Conservation (phyloP, 2,329 filamentous ascomycete species). For the Claviceps monticola region DNA sequence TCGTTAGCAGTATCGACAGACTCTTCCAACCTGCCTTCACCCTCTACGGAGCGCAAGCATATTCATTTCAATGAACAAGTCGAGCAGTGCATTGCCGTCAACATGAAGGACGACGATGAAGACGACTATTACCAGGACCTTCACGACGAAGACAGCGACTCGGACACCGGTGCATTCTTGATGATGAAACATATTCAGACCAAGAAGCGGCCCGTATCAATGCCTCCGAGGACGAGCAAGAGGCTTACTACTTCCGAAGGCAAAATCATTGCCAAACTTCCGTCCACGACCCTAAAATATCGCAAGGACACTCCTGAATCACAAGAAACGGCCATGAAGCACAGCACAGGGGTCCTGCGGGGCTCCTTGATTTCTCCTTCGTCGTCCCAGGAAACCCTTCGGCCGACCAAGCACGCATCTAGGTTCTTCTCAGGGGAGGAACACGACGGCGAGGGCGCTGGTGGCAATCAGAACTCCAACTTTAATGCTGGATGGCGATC, state of each 20-base stretch:
- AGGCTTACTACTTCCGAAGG: slow-evolving; percentile 43
- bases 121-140: slow-evolving; percentile 47
- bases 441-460: slow-evolving; percentile 40
- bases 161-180: slow-evolving; percentile 59
- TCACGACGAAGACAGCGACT: slow-evolving; percentile 48
- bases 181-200: slow-evolving; percentile 63
- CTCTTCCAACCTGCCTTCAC: slow-evolving; percentile 54
- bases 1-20: slow-evolving; percentile 48
- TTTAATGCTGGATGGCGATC: slow-evolving; percentile 20
- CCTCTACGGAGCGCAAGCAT: slow-evolving; percentile 59
- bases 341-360: slow-evolving; percentile 33
- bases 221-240: slow-evolving; percentile 27
- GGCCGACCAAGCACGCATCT: slow-evolving; percentile 52
- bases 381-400: slow-evolving; percentile 69
- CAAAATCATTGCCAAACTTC: slow-evolving; percentile 78
- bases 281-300: slow-evolving; percentile 78
- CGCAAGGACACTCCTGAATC: slow-evolving; percentile 62
- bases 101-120: slow-evolving; percentile 67
- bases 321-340: slow-evolving; percentile 47
- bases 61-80: slow-evolving; percentile 97
- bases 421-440: slow-evolving; percentile 50
- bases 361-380: slow-evolving; percentile 52
- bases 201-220: slow-evolving; percentile 37
- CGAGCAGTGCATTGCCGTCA: slow-evolving; percentile 87
- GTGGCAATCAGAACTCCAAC: slow-evolving; percentile 21